These are phyloP conservation scores for Linum tenue DNA, from an alignment of 345 rosid genomes.

Conservation along the genomic window DNA sequence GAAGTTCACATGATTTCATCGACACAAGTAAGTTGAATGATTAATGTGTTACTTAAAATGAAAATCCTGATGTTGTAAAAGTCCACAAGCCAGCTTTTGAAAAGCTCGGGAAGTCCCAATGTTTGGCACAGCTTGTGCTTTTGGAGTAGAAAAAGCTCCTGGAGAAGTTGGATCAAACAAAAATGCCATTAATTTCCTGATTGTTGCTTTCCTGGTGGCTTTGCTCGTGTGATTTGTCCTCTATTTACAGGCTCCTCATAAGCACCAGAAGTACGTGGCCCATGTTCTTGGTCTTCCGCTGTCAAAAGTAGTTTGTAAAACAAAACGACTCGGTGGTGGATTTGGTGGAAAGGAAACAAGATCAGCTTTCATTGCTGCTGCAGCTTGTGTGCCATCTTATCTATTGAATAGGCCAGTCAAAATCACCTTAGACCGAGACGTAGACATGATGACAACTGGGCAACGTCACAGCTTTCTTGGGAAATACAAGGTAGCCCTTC, in stretches of 20 bases:
- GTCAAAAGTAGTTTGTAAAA: constrained; percentile 92
- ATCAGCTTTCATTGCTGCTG: constrained; percentile 73
- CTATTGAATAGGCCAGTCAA: constrained; percentile 74
- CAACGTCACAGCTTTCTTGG: constrained; percentile 95
- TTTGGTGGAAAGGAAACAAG: constrained; percentile 99
- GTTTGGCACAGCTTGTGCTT: too few species aligned
- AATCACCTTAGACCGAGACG: constrained; percentile 75
- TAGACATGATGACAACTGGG: constrained; percentile 88
- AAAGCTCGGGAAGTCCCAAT: too few species aligned
- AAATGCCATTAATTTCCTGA: too few species aligned
- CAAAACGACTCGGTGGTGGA: constrained; percentile 89
- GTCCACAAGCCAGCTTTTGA: too few species aligned
- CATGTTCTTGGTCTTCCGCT: constrained; percentile 85
- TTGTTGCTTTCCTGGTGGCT: too few species aligned
- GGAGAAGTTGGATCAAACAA: too few species aligned
- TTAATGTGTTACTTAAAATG: background rate
- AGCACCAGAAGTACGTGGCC: constrained; percentile 82
- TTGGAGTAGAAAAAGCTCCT: too few species aligned
- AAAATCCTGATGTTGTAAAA: too few species aligned
- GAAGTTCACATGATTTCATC: constrained; percentile 94
- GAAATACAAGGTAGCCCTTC: constrained; percentile 62
- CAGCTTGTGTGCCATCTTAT: constrained; percentile 77
- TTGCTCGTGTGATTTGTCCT: background rate
- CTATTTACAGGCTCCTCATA: constrained; percentile 76
- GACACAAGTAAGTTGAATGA: constrained; percentile 59